Evolutionary conservation across 2,329 filamentous ascomycete species (phyloP), one percentile per base, ranked within the genome.

Genomic region (Alternaria rosae): DNA sequence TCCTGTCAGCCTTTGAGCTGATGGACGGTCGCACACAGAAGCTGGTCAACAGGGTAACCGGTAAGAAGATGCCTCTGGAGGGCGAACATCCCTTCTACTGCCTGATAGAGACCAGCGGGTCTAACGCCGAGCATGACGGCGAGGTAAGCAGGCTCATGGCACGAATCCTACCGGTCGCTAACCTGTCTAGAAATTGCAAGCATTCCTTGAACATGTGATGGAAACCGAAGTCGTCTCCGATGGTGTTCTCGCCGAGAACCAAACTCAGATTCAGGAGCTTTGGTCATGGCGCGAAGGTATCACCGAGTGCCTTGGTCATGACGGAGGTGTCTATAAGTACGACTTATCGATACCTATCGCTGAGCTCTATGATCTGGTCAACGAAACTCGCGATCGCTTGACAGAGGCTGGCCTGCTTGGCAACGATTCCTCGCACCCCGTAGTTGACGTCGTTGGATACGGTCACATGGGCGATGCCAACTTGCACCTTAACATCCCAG

Each of bases 391-490:
- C 66, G 88, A 87, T 55, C 89, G 89, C 55, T 86, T 99, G 68
- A 85, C 86, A 1, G 85, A 89, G 56, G 89, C 90, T 30, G 93
- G 93, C 1, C 85, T 98, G 3, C 85, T 97, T 42, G 80, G 82
- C 51, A 91, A 92, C 55, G 89, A 92, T 45, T 88, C 89, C 6
- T 89, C 89, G 47, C 87, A 89, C 76, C 92, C 94, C 1, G 94
- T 96, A 6, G 87, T 96, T 2, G 91, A 91, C 60, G 94, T 97
- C n/a, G 88, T 97, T 20, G 95, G 95, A 20, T 99, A 97, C 76
- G 95, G 95, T 32, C 95, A 99, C 79, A 98, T 99, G 94, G 96
- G 95, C 41, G 95, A 99, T 80, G 89, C 91, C 4, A 99, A 99
- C 81, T 82, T 99, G 68, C 96, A 99, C 81, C 85, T 99, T 69